phyloP scores from a whole-genome alignment of 805 yeast genomes.

The Candida dajiaensis region DNA sequence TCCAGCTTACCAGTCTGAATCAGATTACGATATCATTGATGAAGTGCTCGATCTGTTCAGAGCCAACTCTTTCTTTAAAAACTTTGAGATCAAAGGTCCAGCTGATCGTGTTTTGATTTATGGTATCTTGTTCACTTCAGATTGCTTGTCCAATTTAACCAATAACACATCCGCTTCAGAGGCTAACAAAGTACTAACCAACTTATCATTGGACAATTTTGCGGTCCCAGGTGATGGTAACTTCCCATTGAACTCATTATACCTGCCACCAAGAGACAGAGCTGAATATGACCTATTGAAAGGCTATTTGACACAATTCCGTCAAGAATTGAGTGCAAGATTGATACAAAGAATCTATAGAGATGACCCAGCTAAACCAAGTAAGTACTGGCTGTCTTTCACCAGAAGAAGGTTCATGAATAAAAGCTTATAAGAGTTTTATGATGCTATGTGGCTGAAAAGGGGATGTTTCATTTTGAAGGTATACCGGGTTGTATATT shows the following conservation, averaged over 20 bases:
- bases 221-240: slow-evolving; percentile 93
- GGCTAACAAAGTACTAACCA: slow-evolving; percentile 66
- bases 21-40: slow-evolving; percentile 86
- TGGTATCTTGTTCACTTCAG: slow-evolving; percentile 86
- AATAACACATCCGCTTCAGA: slow-evolving; percentile 46
- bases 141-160: slow-evolving; percentile 65
- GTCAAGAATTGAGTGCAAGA: slow-evolving; percentile 88
- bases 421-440: slow-evolving; percentile 49
- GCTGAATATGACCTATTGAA: slow-evolving; percentile 76
- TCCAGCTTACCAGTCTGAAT: slow-evolving; percentile 75
- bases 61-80: slow-evolving; percentile 93
- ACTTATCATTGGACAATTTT: slow-evolving; percentile 81
- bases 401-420: slow-evolving; percentile 95
- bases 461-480: background rate
- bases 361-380: slow-evolving; percentile 56
- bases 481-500: background rate
- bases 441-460: background rate
- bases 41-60: slow-evolving; percentile 88
- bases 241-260: slow-evolving; percentile 80
- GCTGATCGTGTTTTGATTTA: slow-evolving; percentile 90
- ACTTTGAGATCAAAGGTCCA: slow-evolving; percentile 94
- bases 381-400: slow-evolving; percentile 94
- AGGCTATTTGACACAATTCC: slow-evolving; percentile 80
- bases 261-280: slow-evolving; percentile 68
- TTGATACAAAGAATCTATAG: slow-evolving; percentile 68